Percentiles rank a stretch among this genome's conserved stretches.
phyloP scores from a whole-genome alignment of 176 grass and related monocot species.

The Poa pratensis region DNA sequence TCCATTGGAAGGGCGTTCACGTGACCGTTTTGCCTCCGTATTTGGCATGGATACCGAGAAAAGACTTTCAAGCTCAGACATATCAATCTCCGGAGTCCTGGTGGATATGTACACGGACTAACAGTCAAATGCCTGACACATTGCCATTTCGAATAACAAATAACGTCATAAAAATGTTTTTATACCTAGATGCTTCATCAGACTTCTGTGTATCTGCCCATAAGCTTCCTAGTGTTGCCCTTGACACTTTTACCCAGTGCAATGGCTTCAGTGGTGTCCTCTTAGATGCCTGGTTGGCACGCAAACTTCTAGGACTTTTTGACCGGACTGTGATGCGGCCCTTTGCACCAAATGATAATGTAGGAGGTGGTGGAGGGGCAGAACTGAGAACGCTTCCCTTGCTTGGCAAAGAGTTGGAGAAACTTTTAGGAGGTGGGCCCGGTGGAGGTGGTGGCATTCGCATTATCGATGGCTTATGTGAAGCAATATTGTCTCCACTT shows the following conservation, averaged over 20 bases:
- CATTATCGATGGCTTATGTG: conserved; percentile 38
- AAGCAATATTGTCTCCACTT: conserved; percentile 18
- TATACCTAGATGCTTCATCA: conserved; percentile 66
- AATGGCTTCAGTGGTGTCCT: conserved; percentile 80
- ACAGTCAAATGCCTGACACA: conserved; percentile 27
- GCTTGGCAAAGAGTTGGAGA: conserved; percentile 39
- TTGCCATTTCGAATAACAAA: conserved; percentile 28
- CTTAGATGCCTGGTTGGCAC: conserved; percentile 61
- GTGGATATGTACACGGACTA: conserved; percentile 36
- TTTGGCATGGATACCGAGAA: conserved; percentile 83
- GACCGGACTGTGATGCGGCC: conserved; percentile 41
- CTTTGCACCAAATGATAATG: conserved; percentile 58
- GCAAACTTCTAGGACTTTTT: conserved; percentile 69
- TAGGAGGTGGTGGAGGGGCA: conserved; percentile 71
- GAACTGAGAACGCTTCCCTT: conserved; percentile 48
- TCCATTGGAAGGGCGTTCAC: conserved; percentile 51
- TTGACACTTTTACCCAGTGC: conserved; percentile 97
- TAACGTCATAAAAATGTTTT: conserved; percentile 25
- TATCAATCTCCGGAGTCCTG: conserved; percentile 90
- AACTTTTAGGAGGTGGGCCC: conserved; percentile 40
- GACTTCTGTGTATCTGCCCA: conserved; percentile 79
- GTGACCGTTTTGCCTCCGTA: conserved; percentile 57
- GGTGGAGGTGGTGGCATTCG: conserved; percentile 49
- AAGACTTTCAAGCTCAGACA: conserved; percentile 90
- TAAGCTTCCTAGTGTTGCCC: conserved; percentile 82